Evolutionary conservation across 371 early-diverging fungal genomes (phyloP), one percentile per base, ranked within the genome.

Genomic region (Apophysomyces elegans): DNA sequence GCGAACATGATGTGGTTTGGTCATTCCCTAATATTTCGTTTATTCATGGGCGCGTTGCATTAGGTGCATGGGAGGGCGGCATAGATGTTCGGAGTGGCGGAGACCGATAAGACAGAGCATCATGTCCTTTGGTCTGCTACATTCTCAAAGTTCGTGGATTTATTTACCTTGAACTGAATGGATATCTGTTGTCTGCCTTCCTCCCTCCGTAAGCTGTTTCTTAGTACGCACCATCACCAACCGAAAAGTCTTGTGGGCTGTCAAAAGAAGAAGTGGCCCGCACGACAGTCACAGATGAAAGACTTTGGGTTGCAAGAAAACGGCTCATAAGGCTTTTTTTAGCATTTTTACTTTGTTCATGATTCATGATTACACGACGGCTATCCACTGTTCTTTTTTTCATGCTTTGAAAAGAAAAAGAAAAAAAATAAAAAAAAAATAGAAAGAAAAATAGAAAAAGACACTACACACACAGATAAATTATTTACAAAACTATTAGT

Each of bases 171-270:
- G 54, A 21, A 50, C 54, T 50, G 21, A 50, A 50, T 50, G 16
- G 54, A 26, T 26, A 50, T 11, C 47, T 18, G n/a, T 47, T 21
- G 54, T 9, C 54, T 21, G n/a, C 21, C 37, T 66, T 14, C 37
- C 59, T 61, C 37, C 44, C 18, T 61, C 39, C 45, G 63, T 37
- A 16, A 54, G 54, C 54, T 61, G 58, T 50, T 67, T 57, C 62
- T 67, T 67, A 39, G 68, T 67, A 62, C 68, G 68, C 56, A 67
- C 68, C 68, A 67, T 67, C 32, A 14, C 43, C 8, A 50, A 50
- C 54, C 21, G 5, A 11, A n/a, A 50, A 50, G 21, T 7, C 1
- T n/a, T 21, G 54, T 50, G 54, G 18, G 21, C 54, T 21, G 21
- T n/a, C 21, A 18, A 56, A n/a, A 26, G 32, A 36, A 38, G 41